phyloP scores from a whole-genome alignment of 1,284 basidiomycete species.

The Butyriboletus appendiculatus region DNA sequence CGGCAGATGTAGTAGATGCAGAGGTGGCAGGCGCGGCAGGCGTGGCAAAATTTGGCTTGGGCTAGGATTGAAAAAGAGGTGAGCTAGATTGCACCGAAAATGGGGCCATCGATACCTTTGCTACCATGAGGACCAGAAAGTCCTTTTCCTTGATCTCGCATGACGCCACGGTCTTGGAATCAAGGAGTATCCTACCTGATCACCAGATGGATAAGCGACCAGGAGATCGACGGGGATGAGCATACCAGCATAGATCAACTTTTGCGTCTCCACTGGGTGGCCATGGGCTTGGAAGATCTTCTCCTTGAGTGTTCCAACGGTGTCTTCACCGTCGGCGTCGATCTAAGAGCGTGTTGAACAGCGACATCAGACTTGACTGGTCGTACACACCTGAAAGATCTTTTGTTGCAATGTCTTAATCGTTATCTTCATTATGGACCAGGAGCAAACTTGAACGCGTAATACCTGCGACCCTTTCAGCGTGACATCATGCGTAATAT shows the following conservation, averaged over 20 bases:
- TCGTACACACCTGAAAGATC: constrained; percentile 61
- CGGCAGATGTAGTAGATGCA: constrained; percentile 30
- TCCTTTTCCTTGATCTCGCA: constrained; percentile 98
- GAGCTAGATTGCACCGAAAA: not conserved
- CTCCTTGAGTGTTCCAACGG: constrained; percentile 80
- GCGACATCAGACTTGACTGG: not conserved
- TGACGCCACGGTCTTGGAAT: constrained; percentile 87
- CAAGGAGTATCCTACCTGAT: constrained; percentile 88
- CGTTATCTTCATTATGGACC: constrained; percentile 81
- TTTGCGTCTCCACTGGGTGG: constrained; percentile 76
- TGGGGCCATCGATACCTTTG: constrained; percentile 64
- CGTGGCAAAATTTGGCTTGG: constrained; percentile 51
- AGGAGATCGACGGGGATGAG: constrained; percentile 9
- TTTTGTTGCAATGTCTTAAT: constrained; percentile 95
- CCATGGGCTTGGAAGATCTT: constrained; percentile 84
- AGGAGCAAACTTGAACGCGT: constrained; percentile 12
- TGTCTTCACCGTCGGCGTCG: constrained; percentile 78
- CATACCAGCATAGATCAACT: constrained; percentile 93
- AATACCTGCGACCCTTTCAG: constrained; percentile 1
- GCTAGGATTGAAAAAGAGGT: constrained; percentile 39
- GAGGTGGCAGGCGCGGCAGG: constrained; percentile 33
- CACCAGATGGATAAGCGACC: constrained; percentile 3
- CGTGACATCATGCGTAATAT: constrained; percentile 24
- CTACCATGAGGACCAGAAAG: constrained; percentile 98
- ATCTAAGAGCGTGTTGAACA: constrained; percentile 48